A percentile compares a stretch with the other conserved stretches of the same genome.
Evolutionary conservation across 1,139 yeast genomes (phyloP).

Genomic region (Pichia sp.): DNA sequence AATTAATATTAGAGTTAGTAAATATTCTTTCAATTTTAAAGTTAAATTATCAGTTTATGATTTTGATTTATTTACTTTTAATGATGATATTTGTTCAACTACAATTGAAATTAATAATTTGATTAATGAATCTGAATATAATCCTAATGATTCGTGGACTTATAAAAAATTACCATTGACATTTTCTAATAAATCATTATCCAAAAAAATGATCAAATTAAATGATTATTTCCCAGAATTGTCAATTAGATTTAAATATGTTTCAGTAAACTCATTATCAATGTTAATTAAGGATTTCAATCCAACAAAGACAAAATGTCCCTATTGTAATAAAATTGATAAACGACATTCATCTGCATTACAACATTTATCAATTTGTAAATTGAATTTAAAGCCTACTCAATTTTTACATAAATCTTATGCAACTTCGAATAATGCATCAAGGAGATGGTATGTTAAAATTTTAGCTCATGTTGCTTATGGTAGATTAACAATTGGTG

Average conservation of each 20-base stretch:
- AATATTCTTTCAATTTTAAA: conserved; percentile 45
- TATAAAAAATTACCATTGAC: conserved; percentile 12
- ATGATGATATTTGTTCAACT: conserved; percentile 73
- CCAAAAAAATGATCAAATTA: conserved; percentile 8
- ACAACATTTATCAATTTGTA: conserved; percentile 84
- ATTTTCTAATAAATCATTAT: conserved; percentile 59
- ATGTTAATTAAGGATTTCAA: conserved; percentile 7
- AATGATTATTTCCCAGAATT: conserved; percentile 47
- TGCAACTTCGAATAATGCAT: conserved; percentile 77
- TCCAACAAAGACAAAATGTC: conserved; percentile 14
- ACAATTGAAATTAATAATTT: conserved; percentile 32
- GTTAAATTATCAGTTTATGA: conserved; percentile 72
- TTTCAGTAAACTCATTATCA: conserved; percentile 28
- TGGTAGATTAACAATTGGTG: conserved; percentile 83
- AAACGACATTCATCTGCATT: conserved; percentile 47
- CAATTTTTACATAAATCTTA: conserved; percentile 55
- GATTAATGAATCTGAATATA: conserved; percentile 12
- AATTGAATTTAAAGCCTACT: conserved; percentile 40
- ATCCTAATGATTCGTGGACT: conserved; percentile 11
- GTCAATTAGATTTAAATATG: conserved; percentile 56
- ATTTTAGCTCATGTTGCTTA: conserved; percentile 77
- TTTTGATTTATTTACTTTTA: conserved; percentile 74
- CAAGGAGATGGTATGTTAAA: conserved; percentile 84
- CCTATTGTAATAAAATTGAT: conserved; percentile 14
- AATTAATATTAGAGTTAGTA: conserved; percentile 54